A percentile compares a stretch with the other conserved stretches of the same genome.
Conservation (phyloP, 495 filamentous ascomycete species). For the Xylaria cubensis region DNA sequence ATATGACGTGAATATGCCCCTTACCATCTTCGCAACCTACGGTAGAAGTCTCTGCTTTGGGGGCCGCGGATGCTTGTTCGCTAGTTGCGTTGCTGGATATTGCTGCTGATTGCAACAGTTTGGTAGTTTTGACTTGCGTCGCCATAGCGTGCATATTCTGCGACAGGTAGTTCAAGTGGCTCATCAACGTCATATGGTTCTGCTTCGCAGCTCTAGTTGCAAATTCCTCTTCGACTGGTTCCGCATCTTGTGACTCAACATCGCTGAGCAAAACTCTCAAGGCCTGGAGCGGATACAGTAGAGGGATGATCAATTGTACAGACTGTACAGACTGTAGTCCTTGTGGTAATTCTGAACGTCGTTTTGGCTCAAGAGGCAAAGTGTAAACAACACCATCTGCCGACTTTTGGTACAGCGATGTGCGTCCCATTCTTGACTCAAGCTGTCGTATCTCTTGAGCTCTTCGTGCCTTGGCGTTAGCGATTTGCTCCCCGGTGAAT, state of each 20-base stretch:
- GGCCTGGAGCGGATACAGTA: slow-evolving; percentile 74
- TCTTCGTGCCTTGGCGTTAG: slow-evolving; percentile 67
- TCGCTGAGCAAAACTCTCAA: slow-evolving; percentile 71
- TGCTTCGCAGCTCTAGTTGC: slow-evolving; percentile 61
- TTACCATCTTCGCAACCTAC: slow-evolving; percentile 50
- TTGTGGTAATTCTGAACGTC: slow-evolving; percentile 65
- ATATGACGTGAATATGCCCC: slow-evolving; percentile 76
- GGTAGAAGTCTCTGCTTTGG: slow-evolving; percentile 19
- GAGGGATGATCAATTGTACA: slow-evolving; percentile 73
- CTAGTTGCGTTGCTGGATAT: background rate
- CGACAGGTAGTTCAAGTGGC: slow-evolving; percentile 76
- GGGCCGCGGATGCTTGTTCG: background rate
- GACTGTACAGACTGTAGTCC: slow-evolving; percentile 68
- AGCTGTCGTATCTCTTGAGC: slow-evolving; percentile 73
- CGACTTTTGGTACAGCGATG: slow-evolving; percentile 72
- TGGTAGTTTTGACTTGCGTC: slow-evolving; percentile 49
- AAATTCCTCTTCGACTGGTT: slow-evolving; percentile 70
- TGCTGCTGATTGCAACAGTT: background rate
- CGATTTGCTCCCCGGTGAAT: slow-evolving; percentile 64
- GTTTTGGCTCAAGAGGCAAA: slow-evolving; percentile 73
- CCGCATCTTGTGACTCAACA: slow-evolving; percentile 65
- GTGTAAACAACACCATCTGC: slow-evolving; percentile 73
- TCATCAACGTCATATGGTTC: slow-evolving; percentile 69
- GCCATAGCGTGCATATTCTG: slow-evolving; percentile 77
- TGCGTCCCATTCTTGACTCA: slow-evolving; percentile 76